Conservation (phyloP, 495 filamentous ascomycete species). For the Cenococcum geophilum region DNA sequence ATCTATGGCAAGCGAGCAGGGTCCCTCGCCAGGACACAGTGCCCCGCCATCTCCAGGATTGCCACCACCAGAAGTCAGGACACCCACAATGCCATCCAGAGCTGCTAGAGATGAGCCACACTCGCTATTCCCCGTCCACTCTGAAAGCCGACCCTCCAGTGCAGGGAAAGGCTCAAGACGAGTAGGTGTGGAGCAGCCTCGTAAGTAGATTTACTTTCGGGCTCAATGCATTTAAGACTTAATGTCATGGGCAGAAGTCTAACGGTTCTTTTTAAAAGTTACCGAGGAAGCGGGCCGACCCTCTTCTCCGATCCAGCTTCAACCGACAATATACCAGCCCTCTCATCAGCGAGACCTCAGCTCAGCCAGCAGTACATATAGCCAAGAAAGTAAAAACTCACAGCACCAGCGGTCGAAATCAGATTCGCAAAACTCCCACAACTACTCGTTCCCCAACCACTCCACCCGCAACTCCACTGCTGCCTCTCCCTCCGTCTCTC, state of each 20-base stretch:
- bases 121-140: slow-evolving; percentile 9
- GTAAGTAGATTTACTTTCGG: slow-evolving; percentile 25
- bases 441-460: slow-evolving; percentile 15
- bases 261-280: slow-evolving; percentile 16
- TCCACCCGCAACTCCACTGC: slow-evolving; percentile 19
- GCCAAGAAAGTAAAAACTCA: slow-evolving; percentile 11
- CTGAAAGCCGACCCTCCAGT: neutral
- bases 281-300: slow-evolving; percentile 1
- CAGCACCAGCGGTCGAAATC: slow-evolving; percentile 10
- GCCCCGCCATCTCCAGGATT: slow-evolving; percentile 13
- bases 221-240: slow-evolving; percentile 2
- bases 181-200: slow-evolving; percentile 6
- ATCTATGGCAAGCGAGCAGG: slow-evolving; percentile 13
- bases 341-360: slow-evolving; percentile 21
- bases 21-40: slow-evolving; percentile 9
- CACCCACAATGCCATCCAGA: slow-evolving; percentile 17
- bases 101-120: slow-evolving; percentile 5
- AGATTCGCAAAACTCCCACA: slow-evolving; percentile 13
- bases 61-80: slow-evolving; percentile 5
- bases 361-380: slow-evolving; percentile 27
- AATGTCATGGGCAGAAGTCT: neutral
- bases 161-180: neutral
- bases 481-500: neutral
- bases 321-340: slow-evolving; percentile 21
- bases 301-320: slow-evolving; percentile 13